Evolutionary conservation across 2,329 filamentous ascomycete genomes (phyloP), one percentile per base, ranked within the genome.

Genomic region (Ophiostoma triangulosporum): DNA sequence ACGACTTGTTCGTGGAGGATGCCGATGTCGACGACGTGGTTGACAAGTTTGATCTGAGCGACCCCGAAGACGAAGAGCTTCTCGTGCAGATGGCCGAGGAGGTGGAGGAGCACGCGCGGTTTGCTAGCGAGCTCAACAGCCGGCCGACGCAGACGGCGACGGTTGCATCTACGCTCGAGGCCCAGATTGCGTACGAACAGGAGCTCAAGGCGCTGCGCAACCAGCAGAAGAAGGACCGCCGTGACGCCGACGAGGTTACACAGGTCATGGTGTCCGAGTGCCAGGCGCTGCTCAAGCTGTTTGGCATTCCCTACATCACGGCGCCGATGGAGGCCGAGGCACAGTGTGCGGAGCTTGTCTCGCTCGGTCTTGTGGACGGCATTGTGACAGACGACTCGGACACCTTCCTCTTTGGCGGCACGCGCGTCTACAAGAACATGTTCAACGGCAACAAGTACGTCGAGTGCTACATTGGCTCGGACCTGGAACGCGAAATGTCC

Each of bases 291-390:
- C 78, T 98, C 20, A 78, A 82, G 5, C 78, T 96, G 8, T 98
- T 98, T 66, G 93, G 93, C 0, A 80, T 98, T 11, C 93, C 93
- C 0, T 98, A 98, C 64, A 84, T 98, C 60, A 98, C 91, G 0
- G 93, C 93, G 0, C 94, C 94, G 0, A 97, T 97, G 93, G 93
- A 98, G 75, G 93, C 93, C 0, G 93, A 98, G 73, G 93, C 93
- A 0, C 93, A 98, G 66, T 98, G 93, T 63, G 93, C 93, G 0
- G 87, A 95, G 68, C 78, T 98, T 4, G 90, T 98, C 0, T 71
- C 70, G 0, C 73, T 97, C 0, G 88, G 88, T 0, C 79, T 97
- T 0, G 94, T 98, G 8, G 94, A 98, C 65, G 93, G 94, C 12
- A 95, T 98, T 57, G 90, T 98, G 29, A 98, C 94, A 0, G 93